Evolutionary conservation across 495 filamentous ascomycete genomes (phyloP).

Genomic region (Penicillium robsamsonii): DNA sequence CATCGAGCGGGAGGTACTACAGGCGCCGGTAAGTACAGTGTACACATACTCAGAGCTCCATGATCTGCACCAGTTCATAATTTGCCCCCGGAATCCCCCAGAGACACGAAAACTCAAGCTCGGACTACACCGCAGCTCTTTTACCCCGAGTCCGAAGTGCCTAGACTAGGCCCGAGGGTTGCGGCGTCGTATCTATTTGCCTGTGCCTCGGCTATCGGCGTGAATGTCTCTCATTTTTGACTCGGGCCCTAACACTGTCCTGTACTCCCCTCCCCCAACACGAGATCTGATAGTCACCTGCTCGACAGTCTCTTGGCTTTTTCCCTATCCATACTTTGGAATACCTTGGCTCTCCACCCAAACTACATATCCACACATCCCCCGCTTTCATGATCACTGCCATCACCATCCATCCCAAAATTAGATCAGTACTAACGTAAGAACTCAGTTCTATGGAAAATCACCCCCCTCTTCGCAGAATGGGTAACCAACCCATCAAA

Average conservation of each 20-base stretch:
- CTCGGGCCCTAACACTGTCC: neutral
- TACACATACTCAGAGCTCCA: slow-evolving; percentile 1
- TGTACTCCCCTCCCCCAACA: neutral
- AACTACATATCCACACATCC: neutral
- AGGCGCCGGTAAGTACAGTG: slow-evolving; percentile 67
- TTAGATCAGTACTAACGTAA: neutral
- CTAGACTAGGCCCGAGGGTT: slow-evolving; percentile 3
- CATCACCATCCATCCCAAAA: neutral
- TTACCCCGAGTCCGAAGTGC: slow-evolving; percentile 4
- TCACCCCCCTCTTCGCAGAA: slow-evolving; percentile 79
- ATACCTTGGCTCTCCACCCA: neutral
- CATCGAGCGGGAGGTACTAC: slow-evolving; percentile 82
- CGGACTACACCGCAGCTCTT: slow-evolving; percentile 9
- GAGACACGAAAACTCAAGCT: slow-evolving; percentile 1
- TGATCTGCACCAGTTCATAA: slow-evolving; percentile 7
- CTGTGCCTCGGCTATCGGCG: slow-evolving; percentile 5
- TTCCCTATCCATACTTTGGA: neutral
- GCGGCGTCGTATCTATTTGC: too few relatives aligned
- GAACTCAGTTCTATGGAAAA: slow-evolving; percentile 77
- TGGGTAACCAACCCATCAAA: slow-evolving; percentile 71
- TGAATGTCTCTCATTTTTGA: slow-evolving; percentile 7
- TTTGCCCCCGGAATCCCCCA: slow-evolving; percentile 2
- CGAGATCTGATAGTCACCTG: slow-evolving; percentile 2
- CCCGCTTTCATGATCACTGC: neutral
- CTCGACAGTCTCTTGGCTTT: neutral